Conservation (phyloP, 1,284 basidiomycete genomes). For the Anthracocystis setariae region DNA sequence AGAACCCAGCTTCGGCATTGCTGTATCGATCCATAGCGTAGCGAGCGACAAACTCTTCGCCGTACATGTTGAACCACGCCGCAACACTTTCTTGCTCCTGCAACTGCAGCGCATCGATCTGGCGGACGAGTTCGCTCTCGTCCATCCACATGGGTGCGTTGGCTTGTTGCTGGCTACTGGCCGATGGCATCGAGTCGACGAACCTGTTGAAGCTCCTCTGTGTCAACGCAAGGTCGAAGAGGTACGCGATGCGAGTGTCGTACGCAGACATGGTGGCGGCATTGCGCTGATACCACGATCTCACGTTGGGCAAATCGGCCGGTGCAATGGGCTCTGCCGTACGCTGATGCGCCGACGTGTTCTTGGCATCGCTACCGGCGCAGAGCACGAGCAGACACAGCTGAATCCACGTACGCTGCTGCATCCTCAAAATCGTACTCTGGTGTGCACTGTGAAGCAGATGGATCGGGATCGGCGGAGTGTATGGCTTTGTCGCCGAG, state of each 20-base stretch:
- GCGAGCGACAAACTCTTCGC: conserved; percentile 26
- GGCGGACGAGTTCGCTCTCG: conserved; percentile 6
- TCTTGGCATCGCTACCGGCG: conserved; percentile 19
- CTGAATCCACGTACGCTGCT: conserved; percentile 46
- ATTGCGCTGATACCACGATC: conserved; percentile 29
- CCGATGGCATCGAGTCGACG: neutral
- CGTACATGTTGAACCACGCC: conserved; percentile 28
- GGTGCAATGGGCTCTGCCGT: conserved; percentile 17
- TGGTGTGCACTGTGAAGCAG: conserved; percentile 16
- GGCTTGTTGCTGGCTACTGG: neutral
- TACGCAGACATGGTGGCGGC: conserved; percentile 20
- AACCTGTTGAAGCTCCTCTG: conserved; percentile 24
- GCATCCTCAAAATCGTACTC: conserved; percentile 13
- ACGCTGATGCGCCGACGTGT: conserved; percentile 8
- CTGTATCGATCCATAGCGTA: conserved; percentile 34
- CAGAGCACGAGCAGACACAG: conserved; percentile 37
- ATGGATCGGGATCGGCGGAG: conserved; percentile 13
- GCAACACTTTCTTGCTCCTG: conserved; percentile 18
- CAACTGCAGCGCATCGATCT: conserved; percentile 9
- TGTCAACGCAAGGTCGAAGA: conserved; percentile 29
- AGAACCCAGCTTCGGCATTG: conserved; percentile 18
- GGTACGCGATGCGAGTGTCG: conserved; percentile 35
- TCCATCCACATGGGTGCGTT: too few relatives aligned
- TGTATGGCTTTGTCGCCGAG: conserved; percentile 23
- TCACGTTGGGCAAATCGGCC: conserved; percentile 19